phyloP scores from a whole-genome alignment of 1,284 basidiomycete species.

The Afroboletus lepidellus region DNA sequence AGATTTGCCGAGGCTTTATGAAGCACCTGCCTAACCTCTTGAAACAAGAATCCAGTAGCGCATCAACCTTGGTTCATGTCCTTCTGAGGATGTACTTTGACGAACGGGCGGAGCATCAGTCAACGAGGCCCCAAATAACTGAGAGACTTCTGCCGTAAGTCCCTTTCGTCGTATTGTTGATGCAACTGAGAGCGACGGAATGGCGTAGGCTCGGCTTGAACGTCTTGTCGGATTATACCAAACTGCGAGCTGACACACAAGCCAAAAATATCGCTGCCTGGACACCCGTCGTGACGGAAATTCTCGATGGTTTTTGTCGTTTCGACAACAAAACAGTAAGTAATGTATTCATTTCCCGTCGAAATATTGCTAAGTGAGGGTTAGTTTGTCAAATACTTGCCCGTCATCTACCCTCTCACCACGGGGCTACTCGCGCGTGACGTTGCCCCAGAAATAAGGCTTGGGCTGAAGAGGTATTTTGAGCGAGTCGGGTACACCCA shows the following conservation, averaged over 20 bases:
- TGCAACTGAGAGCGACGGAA: conserved; percentile 7
- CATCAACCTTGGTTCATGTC: conserved; percentile 92
- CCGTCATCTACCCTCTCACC: conserved; percentile 84
- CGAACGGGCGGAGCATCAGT: conserved; percentile 80
- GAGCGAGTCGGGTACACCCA: conserved; percentile 72
- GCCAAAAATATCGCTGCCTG: conserved; percentile 95
- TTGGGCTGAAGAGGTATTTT: conserved; percentile 76
- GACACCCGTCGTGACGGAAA: conserved; percentile 96
- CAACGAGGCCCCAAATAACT: conserved; percentile 79
- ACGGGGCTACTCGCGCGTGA: conserved; percentile 83
- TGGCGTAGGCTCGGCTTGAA: conserved; percentile 77
- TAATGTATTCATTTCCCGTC: conserved; percentile 14
- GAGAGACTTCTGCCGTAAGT: conserved; percentile 89
- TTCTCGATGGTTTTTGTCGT: conserved; percentile 84
- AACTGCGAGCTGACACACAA: conserved; percentile 88
- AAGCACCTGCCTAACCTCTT: conserved; percentile 97
- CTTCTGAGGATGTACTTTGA: conserved; percentile 94
- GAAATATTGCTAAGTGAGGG: conserved; percentile 32
- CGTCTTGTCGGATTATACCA: conserved; percentile 89
- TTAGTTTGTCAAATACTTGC: conserved; percentile 82
- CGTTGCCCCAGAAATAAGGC: conserved; percentile 75
- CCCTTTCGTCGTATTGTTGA: background rate
- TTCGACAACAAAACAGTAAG: conserved; percentile 89
- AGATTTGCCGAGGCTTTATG: conserved; percentile 82
- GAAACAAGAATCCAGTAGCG: conserved; percentile 98